A percentile compares a stretch with the other conserved stretches of the same genome.
Evolutionary conservation across 306 rosid genomes (phyloP).

Genomic region (Casuarina cunninghamiana): DNA sequence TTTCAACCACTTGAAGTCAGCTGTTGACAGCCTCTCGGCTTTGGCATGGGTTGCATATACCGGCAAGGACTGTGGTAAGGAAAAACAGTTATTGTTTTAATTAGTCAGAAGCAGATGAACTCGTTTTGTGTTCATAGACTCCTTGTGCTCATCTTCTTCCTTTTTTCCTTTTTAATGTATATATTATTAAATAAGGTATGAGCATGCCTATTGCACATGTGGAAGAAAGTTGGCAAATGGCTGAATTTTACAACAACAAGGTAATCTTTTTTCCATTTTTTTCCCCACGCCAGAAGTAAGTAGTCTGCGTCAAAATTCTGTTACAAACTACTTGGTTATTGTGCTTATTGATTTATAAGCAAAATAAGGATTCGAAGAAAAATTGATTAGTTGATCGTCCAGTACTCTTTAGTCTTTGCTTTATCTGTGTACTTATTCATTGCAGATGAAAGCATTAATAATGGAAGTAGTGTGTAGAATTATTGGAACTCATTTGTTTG

Average conservation of each 20-base stretch:
- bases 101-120: slow-evolving; percentile 11
- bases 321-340: slow-evolving; percentile 11
- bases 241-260: slow-evolving; percentile 98
- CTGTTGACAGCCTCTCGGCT: slow-evolving; percentile 93
- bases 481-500: background rate
- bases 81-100: slow-evolving; percentile 23
- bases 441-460: background rate
- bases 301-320: slow-evolving; percentile 18
- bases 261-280: slow-evolving; percentile 42
- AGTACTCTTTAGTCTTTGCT: background rate
- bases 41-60: slow-evolving; percentile 89
- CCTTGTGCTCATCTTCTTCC: slow-evolving; percentile 21
- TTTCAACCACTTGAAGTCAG: slow-evolving; percentile 88
- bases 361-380: background rate
- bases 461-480: background rate
- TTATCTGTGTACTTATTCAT: background rate
- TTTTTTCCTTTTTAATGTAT: slow-evolving; percentile 20
- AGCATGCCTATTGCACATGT: slow-evolving; percentile 98
- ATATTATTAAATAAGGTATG: slow-evolving; percentile 56
- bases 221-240: slow-evolving; percentile 99
- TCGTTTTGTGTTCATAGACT: slow-evolving; percentile 6
- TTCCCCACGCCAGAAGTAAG: background rate
- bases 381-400: background rate
- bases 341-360: slow-evolving; percentile 8
- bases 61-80: slow-evolving; percentile 86